Percentiles rank a stretch among this genome's conserved stretches.
Conservation (phyloP, 148 eudicot species). For the Silene uniflora region DNA sequence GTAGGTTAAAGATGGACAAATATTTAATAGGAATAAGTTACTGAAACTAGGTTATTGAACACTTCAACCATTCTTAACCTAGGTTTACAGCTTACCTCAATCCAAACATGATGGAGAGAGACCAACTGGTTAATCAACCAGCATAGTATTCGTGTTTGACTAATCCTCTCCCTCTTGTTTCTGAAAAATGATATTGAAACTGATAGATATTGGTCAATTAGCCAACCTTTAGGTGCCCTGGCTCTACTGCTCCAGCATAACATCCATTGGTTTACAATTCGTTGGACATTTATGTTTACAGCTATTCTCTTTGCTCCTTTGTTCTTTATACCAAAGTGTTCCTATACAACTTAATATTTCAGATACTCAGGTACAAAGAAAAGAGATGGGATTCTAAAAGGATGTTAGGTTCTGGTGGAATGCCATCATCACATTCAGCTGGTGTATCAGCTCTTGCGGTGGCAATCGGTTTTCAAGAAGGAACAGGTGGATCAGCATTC, state of each 20-base stretch:
- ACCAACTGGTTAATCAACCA: too few relatives aligned
- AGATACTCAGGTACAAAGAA: slow-evolving; percentile 74
- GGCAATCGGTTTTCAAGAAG: slow-evolving; percentile 78
- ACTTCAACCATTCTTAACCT: not conserved
- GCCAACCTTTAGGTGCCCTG: too few relatives aligned
- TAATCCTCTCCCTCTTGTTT: not conserved
- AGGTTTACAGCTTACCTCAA: not conserved
- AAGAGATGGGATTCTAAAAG: slow-evolving; percentile 93
- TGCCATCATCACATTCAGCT: slow-evolving; percentile 98
- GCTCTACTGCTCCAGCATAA: not conserved
- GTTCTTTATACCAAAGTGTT: not conserved
- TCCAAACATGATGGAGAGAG: not conserved
- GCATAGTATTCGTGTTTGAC: not conserved
- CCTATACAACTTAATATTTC: slow-evolving; percentile 9
- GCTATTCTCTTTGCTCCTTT: not conserved
- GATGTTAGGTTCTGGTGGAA: slow-evolving; percentile 89
- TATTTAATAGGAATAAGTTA: not conserved
- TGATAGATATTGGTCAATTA: too few relatives aligned
- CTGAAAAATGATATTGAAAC: not conserved
- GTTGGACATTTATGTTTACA: not conserved
- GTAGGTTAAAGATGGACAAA: too few relatives aligned
- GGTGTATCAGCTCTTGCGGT: slow-evolving; percentile 76
- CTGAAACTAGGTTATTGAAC: not conserved
- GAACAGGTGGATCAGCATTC: slow-evolving; percentile 65
- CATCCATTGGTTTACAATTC: not conserved